A percentile compares a stretch with the other conserved stretches of the same genome.
These are phyloP conservation scores for Apocynum venetum DNA, from an alignment of 257 asterid species.

Conservation along the genomic window DNA sequence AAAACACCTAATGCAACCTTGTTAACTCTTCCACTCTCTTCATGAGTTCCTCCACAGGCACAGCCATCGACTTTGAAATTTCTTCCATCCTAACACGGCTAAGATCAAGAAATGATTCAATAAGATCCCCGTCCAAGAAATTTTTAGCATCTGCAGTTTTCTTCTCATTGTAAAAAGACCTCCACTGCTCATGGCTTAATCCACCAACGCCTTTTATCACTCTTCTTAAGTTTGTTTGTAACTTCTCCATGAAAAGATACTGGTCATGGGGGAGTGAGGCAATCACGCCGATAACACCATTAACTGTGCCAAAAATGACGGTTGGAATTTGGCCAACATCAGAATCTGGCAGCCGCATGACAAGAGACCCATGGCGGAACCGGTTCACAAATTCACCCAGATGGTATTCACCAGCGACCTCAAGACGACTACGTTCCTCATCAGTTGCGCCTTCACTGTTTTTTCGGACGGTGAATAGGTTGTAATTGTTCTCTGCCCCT, in stretches of 20 bases:
- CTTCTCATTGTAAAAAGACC: constrained; percentile 90
- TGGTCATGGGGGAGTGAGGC: constrained; percentile 92
- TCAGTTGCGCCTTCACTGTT: constrained; percentile 96
- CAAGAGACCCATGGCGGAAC: constrained; percentile 89
- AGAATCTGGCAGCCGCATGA: constrained; percentile 93
- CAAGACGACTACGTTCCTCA: constrained; percentile 96
- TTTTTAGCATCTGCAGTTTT: constrained; percentile 71
- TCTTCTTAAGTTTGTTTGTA: constrained; percentile 66
- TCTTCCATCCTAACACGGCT: constrained; percentile 75
- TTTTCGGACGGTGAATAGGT: constrained; percentile 84
- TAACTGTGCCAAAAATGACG: constrained; percentile 89
- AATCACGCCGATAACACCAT: constrained; percentile 86
- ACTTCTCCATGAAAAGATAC: constrained; percentile 69
- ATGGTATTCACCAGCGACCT: constrained; percentile 96
- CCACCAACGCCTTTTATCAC: constrained; percentile 98
- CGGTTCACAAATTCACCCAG: constrained; percentile 93
- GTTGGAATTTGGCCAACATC: constrained; percentile 93
- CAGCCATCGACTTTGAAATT: constrained; percentile 60
- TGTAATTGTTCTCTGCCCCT: constrained; percentile 86
- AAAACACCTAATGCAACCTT: constrained; percentile 58
- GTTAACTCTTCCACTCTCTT: constrained; percentile 96
- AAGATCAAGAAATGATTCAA: constrained; percentile 88
- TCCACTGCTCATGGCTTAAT: constrained; percentile 92
- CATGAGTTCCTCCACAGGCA: constrained; percentile 85
- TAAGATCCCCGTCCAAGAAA: constrained; percentile 90